These are phyloP conservation scores for Kodamaea alishanica DNA, from an alignment of 1,139 yeast genomes.

Conservation along the genomic window DNA sequence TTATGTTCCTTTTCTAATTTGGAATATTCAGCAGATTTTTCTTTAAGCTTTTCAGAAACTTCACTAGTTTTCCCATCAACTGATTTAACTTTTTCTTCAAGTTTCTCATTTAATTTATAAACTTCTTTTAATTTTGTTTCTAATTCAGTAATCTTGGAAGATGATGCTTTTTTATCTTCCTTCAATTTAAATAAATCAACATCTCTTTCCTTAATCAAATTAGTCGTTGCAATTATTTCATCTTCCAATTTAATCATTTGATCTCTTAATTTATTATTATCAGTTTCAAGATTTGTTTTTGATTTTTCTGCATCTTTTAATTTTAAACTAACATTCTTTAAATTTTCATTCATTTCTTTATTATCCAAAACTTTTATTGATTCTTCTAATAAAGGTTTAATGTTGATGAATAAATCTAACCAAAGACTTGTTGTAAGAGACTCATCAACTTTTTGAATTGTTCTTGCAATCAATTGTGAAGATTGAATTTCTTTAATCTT, in stretches of 20 bases:
- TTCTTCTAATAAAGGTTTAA: slow-evolving; percentile 76
- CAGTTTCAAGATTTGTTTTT: slow-evolving; percentile 17
- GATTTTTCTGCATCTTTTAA: slow-evolving; percentile 35
- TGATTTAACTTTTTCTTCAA: slow-evolving; percentile 16
- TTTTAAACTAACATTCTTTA: slow-evolving; percentile 33
- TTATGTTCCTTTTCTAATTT: slow-evolving; percentile 17
- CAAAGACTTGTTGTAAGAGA: slow-evolving; percentile 63
- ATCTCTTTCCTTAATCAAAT: slow-evolving; percentile 28
- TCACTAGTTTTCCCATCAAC: slow-evolving; percentile 6
- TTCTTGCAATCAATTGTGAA: slow-evolving; percentile 62
- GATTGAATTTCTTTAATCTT: slow-evolving; percentile 65
- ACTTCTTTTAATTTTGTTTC: slow-evolving; percentile 14
- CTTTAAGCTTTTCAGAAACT: slow-evolving; percentile 7
- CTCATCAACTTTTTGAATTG: slow-evolving; percentile 53
- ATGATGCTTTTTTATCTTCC: slow-evolving; percentile 20
- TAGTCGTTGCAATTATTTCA: slow-evolving; percentile 28
- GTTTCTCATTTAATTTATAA: slow-evolving; percentile 16
- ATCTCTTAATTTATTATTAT: slow-evolving; percentile 19
- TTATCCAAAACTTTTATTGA: slow-evolving; percentile 56
- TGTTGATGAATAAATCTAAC: slow-evolving; percentile 68
- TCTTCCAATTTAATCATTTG: slow-evolving; percentile 54
- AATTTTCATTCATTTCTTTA: slow-evolving; percentile 52
- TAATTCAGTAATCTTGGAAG: slow-evolving; percentile 11
- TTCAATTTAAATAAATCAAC: slow-evolving; percentile 22
- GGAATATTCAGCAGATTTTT: slow-evolving; percentile 15